These are phyloP conservation scores for Suillus tomentosus DNA, from an alignment of 768 basidiomycete genomes.

Conservation along the genomic window DNA sequence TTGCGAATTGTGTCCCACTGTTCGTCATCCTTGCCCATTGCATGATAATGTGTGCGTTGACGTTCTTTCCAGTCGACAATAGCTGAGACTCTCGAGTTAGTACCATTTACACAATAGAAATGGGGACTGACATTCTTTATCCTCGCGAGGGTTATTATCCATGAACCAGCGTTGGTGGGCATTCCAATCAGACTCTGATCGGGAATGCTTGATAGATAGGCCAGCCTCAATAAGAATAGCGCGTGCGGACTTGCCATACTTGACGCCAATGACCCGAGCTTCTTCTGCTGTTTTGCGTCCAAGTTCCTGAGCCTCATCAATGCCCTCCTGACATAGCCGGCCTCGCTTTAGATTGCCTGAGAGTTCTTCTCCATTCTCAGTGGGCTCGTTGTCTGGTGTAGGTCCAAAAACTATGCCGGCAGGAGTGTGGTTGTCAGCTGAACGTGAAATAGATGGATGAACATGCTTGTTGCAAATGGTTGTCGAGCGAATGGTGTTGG, in stretches of 20 bases:
- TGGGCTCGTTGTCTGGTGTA: not conserved
- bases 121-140: not conserved
- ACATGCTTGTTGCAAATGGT: too few species aligned
- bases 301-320: too few species aligned
- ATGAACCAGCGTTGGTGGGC: slow-evolving; percentile 1
- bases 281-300: not conserved
- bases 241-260: not conserved
- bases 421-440: too few species aligned
- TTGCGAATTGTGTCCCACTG: too few species aligned
- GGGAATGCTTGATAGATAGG: not conserved
- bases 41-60: not conserved
- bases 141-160: not conserved
- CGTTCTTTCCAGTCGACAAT: not conserved
- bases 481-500: too few species aligned
- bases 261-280: not conserved
- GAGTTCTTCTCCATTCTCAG: too few species aligned
- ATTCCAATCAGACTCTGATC: not conserved
- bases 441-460: not conserved
- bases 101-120: not conserved
- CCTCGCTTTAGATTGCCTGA: too few species aligned
- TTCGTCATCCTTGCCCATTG: too few species aligned
- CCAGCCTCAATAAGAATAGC: slow-evolving; percentile 6
- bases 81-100: slow-evolving; percentile 1
- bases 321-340: too few species aligned
- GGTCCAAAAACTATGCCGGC: not conserved